Percentiles rank a stretch among this genome's conserved stretches.
phyloP scores from a whole-genome alignment of 306 rosid genomes.

The Canavalia gladiata region DNA sequence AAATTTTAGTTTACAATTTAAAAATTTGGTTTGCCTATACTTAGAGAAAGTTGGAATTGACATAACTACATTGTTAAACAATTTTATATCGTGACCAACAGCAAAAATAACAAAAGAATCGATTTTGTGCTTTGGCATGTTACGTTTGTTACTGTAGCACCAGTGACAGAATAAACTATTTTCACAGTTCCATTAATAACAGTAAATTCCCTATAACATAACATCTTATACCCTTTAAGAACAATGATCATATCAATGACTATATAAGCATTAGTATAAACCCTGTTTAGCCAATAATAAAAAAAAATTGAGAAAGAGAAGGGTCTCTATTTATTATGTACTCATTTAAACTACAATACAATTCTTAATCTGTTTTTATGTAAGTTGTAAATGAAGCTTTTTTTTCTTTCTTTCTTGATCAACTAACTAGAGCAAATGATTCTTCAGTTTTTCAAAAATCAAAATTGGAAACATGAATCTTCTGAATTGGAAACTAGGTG shows the following conservation, averaged over 20 bases:
- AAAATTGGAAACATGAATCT: neutral
- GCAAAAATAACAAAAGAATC: too few relatives aligned
- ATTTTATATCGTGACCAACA: too few relatives aligned
- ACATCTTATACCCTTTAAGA: neutral
- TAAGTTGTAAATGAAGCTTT: too few relatives aligned
- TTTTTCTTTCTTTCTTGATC: too few relatives aligned
- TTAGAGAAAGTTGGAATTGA: neutral
- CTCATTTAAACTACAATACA: neutral
- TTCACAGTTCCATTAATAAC: slow-evolving; percentile 2
- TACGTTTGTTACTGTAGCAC: too few relatives aligned
- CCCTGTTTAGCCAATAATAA: neutral
- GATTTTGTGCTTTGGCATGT: too few relatives aligned
- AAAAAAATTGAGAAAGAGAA: neutral
- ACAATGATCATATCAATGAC: slow-evolving; percentile 11
- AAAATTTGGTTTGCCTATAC: neutral
- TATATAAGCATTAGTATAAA: neutral
- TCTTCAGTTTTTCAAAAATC: neutral
- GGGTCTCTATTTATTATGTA: neutral
- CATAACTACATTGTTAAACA: too few relatives aligned
- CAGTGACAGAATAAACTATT: neutral
- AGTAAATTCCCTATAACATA: neutral
- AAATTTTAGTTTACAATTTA: neutral
- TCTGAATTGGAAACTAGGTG: too few relatives aligned
- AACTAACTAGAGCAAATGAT: neutral
- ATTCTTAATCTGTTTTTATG: neutral